Conservation (phyloP, 2,329 filamentous ascomycete species). For the Gaeumannomyces sp. region DNA sequence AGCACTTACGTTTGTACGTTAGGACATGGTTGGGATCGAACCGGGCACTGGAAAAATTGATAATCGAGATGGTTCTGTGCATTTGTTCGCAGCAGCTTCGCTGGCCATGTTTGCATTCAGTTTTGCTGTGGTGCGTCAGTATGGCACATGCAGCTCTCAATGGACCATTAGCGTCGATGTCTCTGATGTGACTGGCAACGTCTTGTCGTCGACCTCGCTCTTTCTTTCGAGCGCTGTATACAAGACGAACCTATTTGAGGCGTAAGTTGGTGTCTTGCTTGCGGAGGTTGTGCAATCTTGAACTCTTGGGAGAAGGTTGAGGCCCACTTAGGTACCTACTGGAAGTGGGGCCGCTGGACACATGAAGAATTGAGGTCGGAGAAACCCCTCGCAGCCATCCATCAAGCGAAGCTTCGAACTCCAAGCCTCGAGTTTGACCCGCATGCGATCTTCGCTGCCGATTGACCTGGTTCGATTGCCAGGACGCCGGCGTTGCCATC, state of each 20-base stretch:
- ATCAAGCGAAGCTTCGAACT: neutral
- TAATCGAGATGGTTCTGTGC: neutral
- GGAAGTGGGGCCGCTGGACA: neutral
- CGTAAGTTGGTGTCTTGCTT: no score
- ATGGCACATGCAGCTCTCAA: no score
- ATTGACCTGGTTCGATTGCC: neutral
- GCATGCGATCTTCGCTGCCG: neutral
- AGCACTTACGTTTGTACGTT: neutral
- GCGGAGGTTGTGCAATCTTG: no score
- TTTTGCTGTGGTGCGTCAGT: no score
- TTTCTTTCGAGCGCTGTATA: no score
- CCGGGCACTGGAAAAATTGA: neutral
- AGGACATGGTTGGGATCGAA: neutral
- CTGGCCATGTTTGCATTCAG: no score
- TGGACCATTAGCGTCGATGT: no score
- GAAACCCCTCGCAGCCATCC: neutral
- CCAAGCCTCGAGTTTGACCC: no score
- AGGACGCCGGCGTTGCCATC: neutral
- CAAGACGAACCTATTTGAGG: no score
- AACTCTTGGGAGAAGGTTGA: no score
- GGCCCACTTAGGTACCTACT: neutral
- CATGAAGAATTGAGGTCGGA: neutral
- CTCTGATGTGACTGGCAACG: no score
- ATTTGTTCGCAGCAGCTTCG: neutral
- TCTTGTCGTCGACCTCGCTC: no score